Base-by-base conservation (phyloP, 805 yeast genomes). In the Schwanniomyces occidentalis region DNA sequence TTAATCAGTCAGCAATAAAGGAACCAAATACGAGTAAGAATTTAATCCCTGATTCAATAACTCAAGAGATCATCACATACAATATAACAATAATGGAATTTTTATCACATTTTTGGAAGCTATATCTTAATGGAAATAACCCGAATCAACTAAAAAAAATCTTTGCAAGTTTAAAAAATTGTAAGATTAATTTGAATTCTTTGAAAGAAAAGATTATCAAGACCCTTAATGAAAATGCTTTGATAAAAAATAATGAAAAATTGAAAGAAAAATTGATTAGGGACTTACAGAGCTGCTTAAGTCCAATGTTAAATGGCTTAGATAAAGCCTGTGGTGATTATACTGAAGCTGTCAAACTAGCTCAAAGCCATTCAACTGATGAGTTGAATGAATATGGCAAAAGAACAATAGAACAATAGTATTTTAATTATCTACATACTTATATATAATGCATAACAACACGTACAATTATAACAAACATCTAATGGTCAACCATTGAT, bases 71-170 rank as follows among this genome's bases (percentile, higher is more conserved):
- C 26, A 53, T 64, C 12, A 51, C 58, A 4, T 61, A 57, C 44
- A 67, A 66, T 41, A 56, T 65, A 33, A 67, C 71, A 3, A 49
- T 62, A n/a, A 58, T 58, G 32, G 74, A 68, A 45, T 65, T 67
- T 35, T 48, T 68, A 16, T 63, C 69, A 30, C 73, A 67, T 38
- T 68, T 68, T 36, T 68, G 74, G 74, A 57, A 60, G 32, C 38
- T 67, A 1, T 68, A 52, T 33, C 48, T 62, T 16, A 54, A 51
- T 34, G 69, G 64, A 5, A 58, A 54, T 34, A 65, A 63, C 36
- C 66, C 71, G 2, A 55, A 34, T 10, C 69, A 63, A 38, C 49
- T 68, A 29, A 63, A 62, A 41, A 65, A 61, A 39, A 42, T 68
- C n/a, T 67, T 57, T 27, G 44, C 57, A 6, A 61, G 61, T 24